Evolutionary conservation across 73 alveolate species (phyloP), one percentile per base, ranked within the genome.

Genomic region (Tetrahymena thermophila): DNA sequence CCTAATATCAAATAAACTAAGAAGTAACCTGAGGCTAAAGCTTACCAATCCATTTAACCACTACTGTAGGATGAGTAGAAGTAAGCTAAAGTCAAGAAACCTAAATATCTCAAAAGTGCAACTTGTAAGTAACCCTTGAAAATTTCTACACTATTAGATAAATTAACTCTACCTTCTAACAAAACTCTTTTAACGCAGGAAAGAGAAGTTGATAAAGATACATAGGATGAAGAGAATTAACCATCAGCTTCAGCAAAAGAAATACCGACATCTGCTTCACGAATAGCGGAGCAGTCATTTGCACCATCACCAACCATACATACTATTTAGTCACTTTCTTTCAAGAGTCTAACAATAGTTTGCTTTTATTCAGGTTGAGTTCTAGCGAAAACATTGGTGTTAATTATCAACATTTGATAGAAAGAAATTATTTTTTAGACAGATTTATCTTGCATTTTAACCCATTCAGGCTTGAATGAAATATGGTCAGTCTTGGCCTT

Each of bases 221-320:
- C 93, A 85, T 95, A 95, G 56, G 97, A 94, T 31, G 97, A 94
- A 34, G 97, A 95, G 93, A 50, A 95, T n/a, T 94, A 89, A 44
- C 95, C 97, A 95, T 95, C 97, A 34, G 94, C 94, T 89, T 85
- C 55, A 14, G 97, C 97, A 95, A 95, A 95, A 4, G 97, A 95
- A 50, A 95, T 94, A 21, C 97, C 97, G 4, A 95, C 97, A 95
- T 97, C 97, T 35, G 99, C 99, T 56, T 97, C 94, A 95, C 98
- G 97, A 84, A 98, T 95, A 43, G 99, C 99, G 94, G 97, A 96
- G 94, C 99, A 98, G 96, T 98, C 99, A 96, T 98, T 98, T 5
- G 99, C 99, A 6, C 99, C 99, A 95, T 98, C 99, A 31, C 99
- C 99, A 50, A 98, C 97, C 99, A 98, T 98, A 58, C 97, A 96